A percentile compares a stretch with the other conserved stretches of the same genome.
Conservation (phyloP, 2,329 filamentous ascomycete species). For the Ascocoryne sarcoides region DNA sequence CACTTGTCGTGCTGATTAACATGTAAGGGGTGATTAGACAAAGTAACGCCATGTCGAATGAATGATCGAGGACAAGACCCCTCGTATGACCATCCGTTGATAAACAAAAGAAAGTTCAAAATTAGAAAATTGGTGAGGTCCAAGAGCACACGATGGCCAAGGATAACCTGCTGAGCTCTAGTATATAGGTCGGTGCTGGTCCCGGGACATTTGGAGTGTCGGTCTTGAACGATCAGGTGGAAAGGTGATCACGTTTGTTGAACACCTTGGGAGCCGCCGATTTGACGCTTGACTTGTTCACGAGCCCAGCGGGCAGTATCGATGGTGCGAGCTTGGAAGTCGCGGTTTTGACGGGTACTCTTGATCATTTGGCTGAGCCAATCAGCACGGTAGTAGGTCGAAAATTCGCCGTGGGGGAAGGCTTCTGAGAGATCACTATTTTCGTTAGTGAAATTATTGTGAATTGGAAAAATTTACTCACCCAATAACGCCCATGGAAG, state of each 20-base stretch:
- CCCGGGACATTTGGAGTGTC: conserved; percentile 21
- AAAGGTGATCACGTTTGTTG: conserved; percentile 26
- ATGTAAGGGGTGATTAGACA: background rate
- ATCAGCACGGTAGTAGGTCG: conserved; percentile 76
- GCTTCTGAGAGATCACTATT: conserved; percentile 83
- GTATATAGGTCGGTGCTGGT: conserved; percentile 18
- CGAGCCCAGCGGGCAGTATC: conserved; percentile 96
- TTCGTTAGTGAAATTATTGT: conserved; percentile 8
- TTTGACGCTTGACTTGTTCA: conserved; percentile 93
- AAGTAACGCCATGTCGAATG: background rate
- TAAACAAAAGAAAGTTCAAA: background rate
- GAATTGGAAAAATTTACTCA: conserved; percentile 37
- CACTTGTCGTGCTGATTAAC: background rate
- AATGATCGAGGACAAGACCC: background rate
- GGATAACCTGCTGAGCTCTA: conserved; percentile 17
- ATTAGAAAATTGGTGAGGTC: conserved; percentile 5
- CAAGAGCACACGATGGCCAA: conserved; percentile 8
- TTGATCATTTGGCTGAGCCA: conserved; percentile 88
- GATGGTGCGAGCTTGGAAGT: conserved; percentile 76
- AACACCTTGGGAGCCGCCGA: conserved; percentile 38
- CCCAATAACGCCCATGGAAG: conserved; percentile 97
- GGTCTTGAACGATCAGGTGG: conserved; percentile 14
- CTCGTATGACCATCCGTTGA: background rate
- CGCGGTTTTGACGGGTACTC: conserved; percentile 82
- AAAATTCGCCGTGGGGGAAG: conserved; percentile 83